A percentile compares a stretch with the other conserved stretches of the same genome.
phyloP scores from a whole-genome alignment of 2,329 filamentous ascomycete species.

The Nothopassalora personata region DNA sequence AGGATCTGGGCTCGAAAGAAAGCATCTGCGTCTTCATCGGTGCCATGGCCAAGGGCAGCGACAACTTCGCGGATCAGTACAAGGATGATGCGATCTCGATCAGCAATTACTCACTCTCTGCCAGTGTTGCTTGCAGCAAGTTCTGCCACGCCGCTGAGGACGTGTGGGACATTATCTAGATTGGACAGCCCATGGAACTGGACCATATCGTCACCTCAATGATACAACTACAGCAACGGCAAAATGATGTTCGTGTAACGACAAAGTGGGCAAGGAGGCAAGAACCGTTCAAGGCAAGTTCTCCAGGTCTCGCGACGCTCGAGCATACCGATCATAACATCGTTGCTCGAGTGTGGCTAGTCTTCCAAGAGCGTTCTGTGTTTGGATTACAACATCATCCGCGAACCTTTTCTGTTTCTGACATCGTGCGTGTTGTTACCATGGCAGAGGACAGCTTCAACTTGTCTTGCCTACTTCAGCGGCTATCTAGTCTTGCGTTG shows the following conservation, averaged over 20 bases:
- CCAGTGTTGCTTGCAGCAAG: conserved; percentile 98
- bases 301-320: conserved; percentile 3
- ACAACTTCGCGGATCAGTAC: conserved; percentile 89
- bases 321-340: too few species aligned
- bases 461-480: background rate
- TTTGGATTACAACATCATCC: conserved; percentile 19
- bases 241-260: background rate
- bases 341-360: conserved; percentile 11
- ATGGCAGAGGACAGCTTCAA: conserved; percentile 3
- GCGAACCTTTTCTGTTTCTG: conserved; percentile 1
- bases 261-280: conserved; percentile 1
- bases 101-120: conserved; percentile 95
- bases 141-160: conserved; percentile 99
- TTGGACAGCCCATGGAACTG: background rate
- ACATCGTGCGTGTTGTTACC: background rate
- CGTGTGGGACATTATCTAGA: conserved; percentile 85
- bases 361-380: conserved; percentile 10
- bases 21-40: conserved; percentile 97
- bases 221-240: background rate
- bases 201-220: background rate
- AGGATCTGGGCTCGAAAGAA: conserved; percentile 70
- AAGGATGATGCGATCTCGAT: conserved; percentile 98
- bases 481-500: background rate
- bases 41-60: conserved; percentile 94
- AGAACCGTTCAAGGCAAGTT: conserved; percentile 21